phyloP scores from a whole-genome alignment of 352 stramenopile species.

The Saprolegnia diclina region DNA sequence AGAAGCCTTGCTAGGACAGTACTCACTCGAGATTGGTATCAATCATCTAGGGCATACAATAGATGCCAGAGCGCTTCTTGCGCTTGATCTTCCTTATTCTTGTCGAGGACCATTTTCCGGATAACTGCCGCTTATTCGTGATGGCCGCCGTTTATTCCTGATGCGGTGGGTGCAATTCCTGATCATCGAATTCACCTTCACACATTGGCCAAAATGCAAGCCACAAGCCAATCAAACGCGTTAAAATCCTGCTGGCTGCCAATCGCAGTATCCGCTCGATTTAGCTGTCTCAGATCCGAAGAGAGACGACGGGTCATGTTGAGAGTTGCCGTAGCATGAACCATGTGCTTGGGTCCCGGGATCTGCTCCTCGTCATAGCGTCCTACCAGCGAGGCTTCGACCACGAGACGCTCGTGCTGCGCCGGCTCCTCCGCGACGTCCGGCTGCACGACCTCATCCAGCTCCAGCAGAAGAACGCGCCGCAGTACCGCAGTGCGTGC shows the following conservation, averaged over 20 bases:
- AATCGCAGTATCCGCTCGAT: neutral
- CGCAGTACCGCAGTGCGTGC: neutral
- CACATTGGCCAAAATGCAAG: neutral
- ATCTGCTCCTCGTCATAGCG: neutral
- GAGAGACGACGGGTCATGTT: neutral
- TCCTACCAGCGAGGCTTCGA: constrained; percentile 2
- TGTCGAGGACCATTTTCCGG: no score
- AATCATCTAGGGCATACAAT: no score
- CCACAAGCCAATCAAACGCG: neutral
- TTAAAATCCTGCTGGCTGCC: neutral
- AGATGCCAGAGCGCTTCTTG: no score
- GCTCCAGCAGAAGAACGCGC: constrained; percentile 3
- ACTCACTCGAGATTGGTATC: no score
- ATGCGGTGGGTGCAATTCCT: neutral
- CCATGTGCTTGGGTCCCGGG: neutral
- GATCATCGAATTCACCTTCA: neutral
- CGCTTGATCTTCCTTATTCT: no score
- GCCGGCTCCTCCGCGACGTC: neutral
- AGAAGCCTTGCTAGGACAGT: no score
- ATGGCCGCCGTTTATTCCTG: no score
- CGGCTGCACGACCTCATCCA: neutral
- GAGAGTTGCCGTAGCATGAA: neutral
- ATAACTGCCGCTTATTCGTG: no score
- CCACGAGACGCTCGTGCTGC: neutral
- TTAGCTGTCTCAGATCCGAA: neutral